Conservation (phyloP, 176 grass and related monocot species). For the Oryza coarctata region DNA sequence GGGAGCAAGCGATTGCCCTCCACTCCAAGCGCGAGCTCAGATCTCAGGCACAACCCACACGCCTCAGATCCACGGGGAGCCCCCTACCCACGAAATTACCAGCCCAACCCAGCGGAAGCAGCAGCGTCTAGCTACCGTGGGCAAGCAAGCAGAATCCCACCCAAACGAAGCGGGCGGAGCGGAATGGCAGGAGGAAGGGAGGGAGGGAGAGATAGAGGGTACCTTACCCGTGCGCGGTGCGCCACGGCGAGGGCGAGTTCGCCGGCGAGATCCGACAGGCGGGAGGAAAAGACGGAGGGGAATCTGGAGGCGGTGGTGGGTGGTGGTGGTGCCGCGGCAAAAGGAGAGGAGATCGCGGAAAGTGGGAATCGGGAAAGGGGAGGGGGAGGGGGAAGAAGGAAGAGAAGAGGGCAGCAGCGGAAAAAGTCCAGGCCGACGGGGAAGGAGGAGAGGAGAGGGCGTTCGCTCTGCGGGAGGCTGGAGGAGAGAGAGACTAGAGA, state of each 20-base stretch:
- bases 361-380: conserved; percentile 35
- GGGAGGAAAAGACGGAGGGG: conserved; percentile 32
- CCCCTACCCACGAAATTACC: conserved; percentile 12
- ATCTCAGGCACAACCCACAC: conserved; percentile 25
- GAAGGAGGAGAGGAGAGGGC: conserved; percentile 7
- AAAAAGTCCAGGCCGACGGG: background rate
- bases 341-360: conserved; percentile 16
- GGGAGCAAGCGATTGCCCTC: background rate
- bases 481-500: too few species aligned
- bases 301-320: conserved; percentile 29
- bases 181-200: background rate
- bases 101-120: conserved; percentile 18
- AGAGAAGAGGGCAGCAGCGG: background rate
- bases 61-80: conserved; percentile 29
- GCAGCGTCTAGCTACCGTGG: background rate
- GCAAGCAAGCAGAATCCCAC: background rate
- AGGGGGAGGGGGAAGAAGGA: background rate
- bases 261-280: conserved; percentile 17
- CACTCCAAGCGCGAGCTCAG: background rate
- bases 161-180: background rate
- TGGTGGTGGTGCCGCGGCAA: background rate
- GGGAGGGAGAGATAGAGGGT: background rate
- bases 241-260: background rate
- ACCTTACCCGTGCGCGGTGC: conserved; percentile 9
- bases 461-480: background rate